Percentiles rank a stretch among this genome's conserved stretches.
These are phyloP conservation scores for Thelonectria olida DNA, from an alignment of 2,329 filamentous ascomycete species.

Conservation along the genomic window DNA sequence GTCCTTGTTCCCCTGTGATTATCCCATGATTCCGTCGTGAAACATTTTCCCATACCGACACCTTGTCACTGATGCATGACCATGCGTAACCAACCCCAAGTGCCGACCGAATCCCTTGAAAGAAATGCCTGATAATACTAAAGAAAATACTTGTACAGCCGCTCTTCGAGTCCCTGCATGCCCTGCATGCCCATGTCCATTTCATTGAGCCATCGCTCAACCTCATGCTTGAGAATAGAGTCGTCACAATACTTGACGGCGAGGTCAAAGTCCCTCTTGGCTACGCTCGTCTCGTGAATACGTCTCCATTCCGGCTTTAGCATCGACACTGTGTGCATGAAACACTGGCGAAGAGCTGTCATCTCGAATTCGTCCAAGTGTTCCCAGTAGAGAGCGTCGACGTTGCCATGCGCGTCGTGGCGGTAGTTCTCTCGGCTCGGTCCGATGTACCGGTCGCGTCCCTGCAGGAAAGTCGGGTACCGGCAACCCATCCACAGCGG, in stretches of 20 bases:
- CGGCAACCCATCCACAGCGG: not conserved
- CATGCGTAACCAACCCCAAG: too few species aligned
- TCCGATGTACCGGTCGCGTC: not conserved
- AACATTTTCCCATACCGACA: too few species aligned
- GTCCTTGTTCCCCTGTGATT: too few species aligned
- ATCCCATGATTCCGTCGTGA: too few species aligned
- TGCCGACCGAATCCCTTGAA: too few species aligned
- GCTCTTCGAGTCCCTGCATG: not conserved
- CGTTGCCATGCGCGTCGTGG: too few species aligned
- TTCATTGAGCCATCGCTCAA: not conserved
- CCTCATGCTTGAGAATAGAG: not conserved
- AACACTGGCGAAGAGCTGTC: not conserved
- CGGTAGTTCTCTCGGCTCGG: too few species aligned
- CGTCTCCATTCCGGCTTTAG: not conserved
- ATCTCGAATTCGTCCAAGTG: not conserved
- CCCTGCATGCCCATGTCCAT: not conserved
- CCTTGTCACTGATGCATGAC: too few species aligned
- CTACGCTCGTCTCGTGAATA: not conserved
- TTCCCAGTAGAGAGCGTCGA: not conserved
- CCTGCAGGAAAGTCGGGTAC: not conserved
- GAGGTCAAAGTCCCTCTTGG: not conserved
- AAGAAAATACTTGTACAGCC: too few species aligned
- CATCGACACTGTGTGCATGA: not conserved
- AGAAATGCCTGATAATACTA: too few species aligned
- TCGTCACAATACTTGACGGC: not conserved